Conservation (phyloP, 1,139 yeast species). For the Candida gigantensis region DNA sequence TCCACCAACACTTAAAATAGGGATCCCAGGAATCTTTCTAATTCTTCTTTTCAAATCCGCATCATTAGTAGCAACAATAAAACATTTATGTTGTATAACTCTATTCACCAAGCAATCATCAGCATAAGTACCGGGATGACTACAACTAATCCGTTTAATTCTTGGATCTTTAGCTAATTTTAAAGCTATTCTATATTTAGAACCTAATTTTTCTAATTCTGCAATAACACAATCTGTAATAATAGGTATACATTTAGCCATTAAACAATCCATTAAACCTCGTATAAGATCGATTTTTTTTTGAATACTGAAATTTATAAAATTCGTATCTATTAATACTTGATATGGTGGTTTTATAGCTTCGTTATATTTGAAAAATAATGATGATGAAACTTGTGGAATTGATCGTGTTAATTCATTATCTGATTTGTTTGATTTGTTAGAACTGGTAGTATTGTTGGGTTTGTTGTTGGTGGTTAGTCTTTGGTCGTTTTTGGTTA, state of each 20-base stretch:
- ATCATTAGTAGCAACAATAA: conserved; percentile 96
- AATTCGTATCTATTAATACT: conserved; percentile 92
- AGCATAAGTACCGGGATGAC: conserved; percentile 96
- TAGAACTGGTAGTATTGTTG: conserved; percentile 17
- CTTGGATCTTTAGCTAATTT: conserved; percentile 93
- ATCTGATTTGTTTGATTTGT: conserved; percentile 62
- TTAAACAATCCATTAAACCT: conserved; percentile 94
- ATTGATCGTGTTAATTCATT: conserved; percentile 80
- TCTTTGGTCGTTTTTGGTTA: conserved; percentile 71
- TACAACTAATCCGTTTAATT: conserved; percentile 79
- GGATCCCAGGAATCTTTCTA: conserved; percentile 95
- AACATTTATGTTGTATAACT: conserved; percentile 94
- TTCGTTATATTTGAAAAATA: conserved; percentile 90
- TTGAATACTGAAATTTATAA: conserved; percentile 92
- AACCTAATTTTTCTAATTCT: conserved; percentile 93
- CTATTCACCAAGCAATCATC: conserved; percentile 95
- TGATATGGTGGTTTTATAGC: conserved; percentile 97
- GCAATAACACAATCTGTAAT: conserved; percentile 98
- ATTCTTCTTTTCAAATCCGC: conserved; percentile 94
- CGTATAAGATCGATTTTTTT: conserved; percentile 89
- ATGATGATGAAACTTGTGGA: conserved; percentile 94
- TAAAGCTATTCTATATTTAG: conserved; percentile 89
- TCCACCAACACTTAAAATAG: conserved; percentile 93
- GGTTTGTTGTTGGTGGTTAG: conserved; percentile 34
- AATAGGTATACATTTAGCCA: conserved; percentile 93